Conservation (phyloP, 2,329 filamentous ascomycete genomes). For the Cladobotryum protrusum region DNA sequence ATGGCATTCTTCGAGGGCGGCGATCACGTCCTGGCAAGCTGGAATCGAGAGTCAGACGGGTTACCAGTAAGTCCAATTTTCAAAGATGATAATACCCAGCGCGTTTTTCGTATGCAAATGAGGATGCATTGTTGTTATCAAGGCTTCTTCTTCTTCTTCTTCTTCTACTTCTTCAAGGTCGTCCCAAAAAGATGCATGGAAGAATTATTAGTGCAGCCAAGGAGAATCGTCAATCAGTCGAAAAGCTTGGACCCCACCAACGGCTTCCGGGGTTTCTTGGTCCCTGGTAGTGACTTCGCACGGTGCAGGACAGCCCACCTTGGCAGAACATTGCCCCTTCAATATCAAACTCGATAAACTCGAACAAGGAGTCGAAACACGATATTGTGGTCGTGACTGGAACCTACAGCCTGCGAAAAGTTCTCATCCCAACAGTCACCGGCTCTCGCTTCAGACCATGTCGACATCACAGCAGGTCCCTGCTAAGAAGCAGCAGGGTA, state of each 20-base stretch:
- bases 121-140: conserved; percentile 72
- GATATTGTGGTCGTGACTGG: not conserved
- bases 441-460: conserved; percentile 28
- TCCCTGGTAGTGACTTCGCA: too few relatives aligned
- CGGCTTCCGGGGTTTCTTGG: too few relatives aligned
- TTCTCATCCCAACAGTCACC: not conserved
- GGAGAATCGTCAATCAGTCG: conserved; percentile 6
- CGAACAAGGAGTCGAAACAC: too few relatives aligned
- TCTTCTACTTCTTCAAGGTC: too few relatives aligned
- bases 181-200: too few relatives aligned
- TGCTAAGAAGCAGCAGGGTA: conserved; percentile 72
- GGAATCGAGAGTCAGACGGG: conserved; percentile 17
- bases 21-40: conserved; percentile 96
- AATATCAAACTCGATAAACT: too few relatives aligned
- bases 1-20: conserved; percentile 91
- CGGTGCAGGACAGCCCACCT: too few relatives aligned
- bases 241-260: conserved; percentile 26
- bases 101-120: conserved; percentile 94
- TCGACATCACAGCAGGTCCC: conserved; percentile 39
- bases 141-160: too few relatives aligned
- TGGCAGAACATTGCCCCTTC: not conserved
- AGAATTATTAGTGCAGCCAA: not conserved
- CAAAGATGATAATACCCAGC: conserved; percentile 50
- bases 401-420: conserved; percentile 3
- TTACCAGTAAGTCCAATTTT: not conserved